Percentiles rank a stretch among this genome's conserved stretches.
Conservation (phyloP, 23 red algal species). For the Gracilariopsis chorda region DNA sequence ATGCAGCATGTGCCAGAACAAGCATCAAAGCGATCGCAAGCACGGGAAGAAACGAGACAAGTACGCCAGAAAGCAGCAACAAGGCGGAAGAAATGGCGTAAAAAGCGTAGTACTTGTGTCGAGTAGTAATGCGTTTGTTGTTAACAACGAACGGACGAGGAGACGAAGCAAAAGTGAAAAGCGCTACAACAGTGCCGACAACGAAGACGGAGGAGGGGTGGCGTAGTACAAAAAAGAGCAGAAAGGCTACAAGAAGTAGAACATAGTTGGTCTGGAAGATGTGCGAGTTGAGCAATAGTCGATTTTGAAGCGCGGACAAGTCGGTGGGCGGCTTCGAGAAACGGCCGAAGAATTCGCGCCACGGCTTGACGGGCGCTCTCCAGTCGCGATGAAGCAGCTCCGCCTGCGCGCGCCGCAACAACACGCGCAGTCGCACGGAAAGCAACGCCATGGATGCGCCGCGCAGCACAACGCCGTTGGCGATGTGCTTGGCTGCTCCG, state of each 20-base stretch:
- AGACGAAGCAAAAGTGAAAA: background rate
- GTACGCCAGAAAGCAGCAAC: background rate
- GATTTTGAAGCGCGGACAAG: background rate
- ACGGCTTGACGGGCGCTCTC: slow-evolving; percentile 25
- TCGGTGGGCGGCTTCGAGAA: background rate
- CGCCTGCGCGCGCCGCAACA: background rate
- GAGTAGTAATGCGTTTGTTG: background rate
- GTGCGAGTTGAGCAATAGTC: slow-evolving; percentile 60
- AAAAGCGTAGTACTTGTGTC: background rate
- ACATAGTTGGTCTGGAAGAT: slow-evolving; percentile 56
- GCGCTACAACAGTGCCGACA: background rate
- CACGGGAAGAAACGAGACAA: background rate
- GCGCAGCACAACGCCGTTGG: too few relatives aligned
- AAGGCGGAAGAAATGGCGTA: background rate
- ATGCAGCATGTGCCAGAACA: background rate
- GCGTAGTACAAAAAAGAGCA: background rate
- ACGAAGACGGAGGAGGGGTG: slow-evolving; percentile 33
- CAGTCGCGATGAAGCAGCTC: slow-evolving; percentile 38
- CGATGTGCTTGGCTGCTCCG: too few relatives aligned
- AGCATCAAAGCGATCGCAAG: background rate
- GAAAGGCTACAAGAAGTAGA: background rate
- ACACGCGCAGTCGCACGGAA: background rate
- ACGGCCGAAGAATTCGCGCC: slow-evolving; percentile 35
- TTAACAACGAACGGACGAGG: slow-evolving; percentile 12
- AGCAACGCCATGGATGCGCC: background rate